These are phyloP conservation scores for Ensete glaucum DNA, from an alignment of 176 grass and related monocot species.

Conservation along the genomic window DNA sequence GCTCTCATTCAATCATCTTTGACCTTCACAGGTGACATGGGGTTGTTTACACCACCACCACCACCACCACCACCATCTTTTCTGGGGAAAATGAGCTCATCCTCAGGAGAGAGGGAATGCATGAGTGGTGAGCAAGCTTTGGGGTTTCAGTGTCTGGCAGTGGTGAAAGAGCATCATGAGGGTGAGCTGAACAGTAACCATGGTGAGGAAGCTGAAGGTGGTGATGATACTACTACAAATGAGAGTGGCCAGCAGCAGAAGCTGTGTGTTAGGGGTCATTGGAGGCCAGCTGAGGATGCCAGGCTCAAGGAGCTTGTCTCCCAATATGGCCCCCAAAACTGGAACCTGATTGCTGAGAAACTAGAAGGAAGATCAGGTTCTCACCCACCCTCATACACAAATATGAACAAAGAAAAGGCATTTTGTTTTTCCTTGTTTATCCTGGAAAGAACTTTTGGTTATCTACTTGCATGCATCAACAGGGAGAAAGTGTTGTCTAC, in stretches of 20 bases:
- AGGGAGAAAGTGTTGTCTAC: no score
- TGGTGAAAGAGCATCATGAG: neutral
- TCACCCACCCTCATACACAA: neutral
- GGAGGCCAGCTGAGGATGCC: slow-evolving; percentile 6
- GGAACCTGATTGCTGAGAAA: slow-evolving; percentile 6
- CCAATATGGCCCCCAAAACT: slow-evolving; percentile 1
- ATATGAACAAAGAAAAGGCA: neutral
- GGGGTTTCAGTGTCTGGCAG: neutral
- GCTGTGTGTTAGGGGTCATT: neutral
- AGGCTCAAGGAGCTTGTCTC: slow-evolving; percentile 8
- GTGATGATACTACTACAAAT: neutral
- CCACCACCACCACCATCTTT: neutral
- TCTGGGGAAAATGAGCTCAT: no score
- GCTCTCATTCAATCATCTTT: no score
- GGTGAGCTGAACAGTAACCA: neutral
- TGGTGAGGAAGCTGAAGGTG: neutral
- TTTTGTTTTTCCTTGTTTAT: neutral
- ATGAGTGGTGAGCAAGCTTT: no score
- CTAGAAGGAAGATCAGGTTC: slow-evolving; percentile 1
- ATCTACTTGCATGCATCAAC: no score
- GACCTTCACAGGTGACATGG: neutral
- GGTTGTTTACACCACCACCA: neutral
- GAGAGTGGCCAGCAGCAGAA: neutral
- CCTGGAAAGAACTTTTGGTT: no score
- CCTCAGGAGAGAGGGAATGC: no score